Evolutionary conservation across 176 grass and related monocot genomes (phyloP), one percentile per base, ranked within the genome.

Genomic region (Carex scoparia): DNA sequence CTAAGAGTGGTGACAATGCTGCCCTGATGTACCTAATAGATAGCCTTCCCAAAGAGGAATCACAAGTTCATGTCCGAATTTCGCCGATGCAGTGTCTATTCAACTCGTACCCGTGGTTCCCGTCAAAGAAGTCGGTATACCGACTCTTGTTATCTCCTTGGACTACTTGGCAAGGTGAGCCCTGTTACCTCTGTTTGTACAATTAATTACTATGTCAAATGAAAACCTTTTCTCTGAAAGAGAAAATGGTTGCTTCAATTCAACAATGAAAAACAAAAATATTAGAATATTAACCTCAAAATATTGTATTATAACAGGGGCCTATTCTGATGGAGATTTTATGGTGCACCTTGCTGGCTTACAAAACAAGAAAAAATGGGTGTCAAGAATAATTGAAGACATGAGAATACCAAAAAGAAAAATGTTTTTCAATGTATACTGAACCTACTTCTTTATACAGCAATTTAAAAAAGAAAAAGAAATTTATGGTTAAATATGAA

Each of bases 291-390:
- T 76, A 76, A 54, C 1, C 7, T 76, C n/a, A 54, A 10, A 53
- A 70, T 12, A 1, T 74, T 8, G 56, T 84, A 23, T 7, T 42
- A 79, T 54, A 86, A 56, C 76, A 98, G 95, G 95, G 16, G 89
- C 82, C 71, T 98, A 98, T 87, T 94, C 95, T 2, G 86, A 94
- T 84, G 95, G 95, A 73, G 95, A 94, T 66, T 98, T 94, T 67
- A 90, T 98, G 89, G 61, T 98, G 32, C 95, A 98, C 87, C 88
- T 98, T 27, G 95, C 95, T 60, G 95, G 95, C 42, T 12, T 98
- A 30, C 87, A 92, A 84, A 90, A 98, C 69, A 98, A 98, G 86
- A 58, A 31, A 62, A 85, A 81, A 67, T 98, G 95, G 95, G 65
- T 85, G 66, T 67, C 81, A 79, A 94, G 80, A 73, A 85, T 98